Conservation (phyloP, 208 protist genomes). For the Borovskyia barvae region DNA sequence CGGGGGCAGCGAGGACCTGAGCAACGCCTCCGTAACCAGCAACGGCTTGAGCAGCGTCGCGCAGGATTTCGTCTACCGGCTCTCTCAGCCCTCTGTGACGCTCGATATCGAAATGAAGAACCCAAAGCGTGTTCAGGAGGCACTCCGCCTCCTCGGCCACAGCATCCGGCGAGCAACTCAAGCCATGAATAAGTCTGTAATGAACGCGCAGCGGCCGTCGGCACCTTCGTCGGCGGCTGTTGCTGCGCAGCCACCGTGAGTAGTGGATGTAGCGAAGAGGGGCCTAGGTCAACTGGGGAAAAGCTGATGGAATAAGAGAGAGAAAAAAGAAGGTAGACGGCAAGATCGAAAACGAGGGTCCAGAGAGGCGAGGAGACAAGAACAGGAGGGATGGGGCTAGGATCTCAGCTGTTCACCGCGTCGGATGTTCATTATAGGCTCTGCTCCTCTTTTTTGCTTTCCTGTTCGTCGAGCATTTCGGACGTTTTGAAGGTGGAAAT, state of each 20-base stretch:
- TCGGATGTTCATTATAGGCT: slow-evolving; percentile 5
- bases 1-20: slow-evolving; percentile 10
- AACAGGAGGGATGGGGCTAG: background rate
- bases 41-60: slow-evolving; percentile 2
- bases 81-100: slow-evolving; percentile 24
- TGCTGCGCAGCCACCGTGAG: too few relatives aligned
- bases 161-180: slow-evolving; percentile 36
- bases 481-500: too few relatives aligned
- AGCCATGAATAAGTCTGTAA: slow-evolving; percentile 47
- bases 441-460: slow-evolving; percentile 13
- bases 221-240: background rate
- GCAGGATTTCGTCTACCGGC: slow-evolving; percentile 22
- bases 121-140: slow-evolving; percentile 33
- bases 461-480: slow-evolving; percentile 10
- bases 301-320: background rate
- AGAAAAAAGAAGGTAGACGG: background rate
- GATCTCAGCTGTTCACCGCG: slow-evolving; percentile 17
- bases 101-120: slow-evolving; percentile 51
- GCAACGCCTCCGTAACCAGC: slow-evolving; percentile 28
- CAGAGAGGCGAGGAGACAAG: background rate
- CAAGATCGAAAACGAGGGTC: background rate
- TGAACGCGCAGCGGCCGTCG: slow-evolving; percentile 11
- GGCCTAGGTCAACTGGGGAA: background rate
- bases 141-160: slow-evolving; percentile 29
- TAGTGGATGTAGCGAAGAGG: too few relatives aligned